These are phyloP conservation scores for Mycosphaerella sp. DNA, from an alignment of 2,329 filamentous ascomycete species.

Conservation along the genomic window DNA sequence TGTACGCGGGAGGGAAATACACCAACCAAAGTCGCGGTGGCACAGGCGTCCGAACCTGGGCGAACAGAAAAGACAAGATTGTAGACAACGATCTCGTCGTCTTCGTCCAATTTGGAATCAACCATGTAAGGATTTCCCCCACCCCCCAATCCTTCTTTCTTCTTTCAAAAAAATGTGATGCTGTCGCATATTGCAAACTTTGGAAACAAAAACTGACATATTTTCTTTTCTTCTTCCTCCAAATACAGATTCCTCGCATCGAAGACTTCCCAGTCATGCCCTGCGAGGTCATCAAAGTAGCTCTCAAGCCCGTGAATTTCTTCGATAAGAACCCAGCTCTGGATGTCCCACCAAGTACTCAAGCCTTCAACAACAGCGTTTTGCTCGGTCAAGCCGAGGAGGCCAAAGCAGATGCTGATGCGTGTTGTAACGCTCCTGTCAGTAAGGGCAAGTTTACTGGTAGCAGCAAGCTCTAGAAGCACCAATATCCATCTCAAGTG, in stretches of 20 bases:
- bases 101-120: conserved; percentile 54
- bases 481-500: too few relatives aligned
- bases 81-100: conserved; percentile 54
- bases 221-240: too few relatives aligned
- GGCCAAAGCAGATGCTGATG: background rate
- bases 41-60: conserved; percentile 45
- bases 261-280: conserved; percentile 58
- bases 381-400: conserved; percentile 29
- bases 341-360: conserved; percentile 49
- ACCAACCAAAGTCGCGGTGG: conserved; percentile 52
- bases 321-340: conserved; percentile 54
- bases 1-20: conserved; percentile 52
- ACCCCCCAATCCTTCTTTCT: too few relatives aligned
- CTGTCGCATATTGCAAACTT: too few relatives aligned
- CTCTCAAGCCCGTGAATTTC: conserved; percentile 54
- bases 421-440: background rate
- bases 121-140: conserved; percentile 46
- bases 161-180: conserved; percentile 16
- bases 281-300: conserved; percentile 51
- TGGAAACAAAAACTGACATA: too few relatives aligned
- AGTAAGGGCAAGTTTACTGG: background rate
- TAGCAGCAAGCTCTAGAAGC: conserved; percentile 8
- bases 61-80: conserved; percentile 50
- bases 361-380: conserved; percentile 43
- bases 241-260: conserved; percentile 44